Evolutionary conservation across 345 rosid genomes (phyloP).

Genomic region (Luvunga scandens): DNA sequence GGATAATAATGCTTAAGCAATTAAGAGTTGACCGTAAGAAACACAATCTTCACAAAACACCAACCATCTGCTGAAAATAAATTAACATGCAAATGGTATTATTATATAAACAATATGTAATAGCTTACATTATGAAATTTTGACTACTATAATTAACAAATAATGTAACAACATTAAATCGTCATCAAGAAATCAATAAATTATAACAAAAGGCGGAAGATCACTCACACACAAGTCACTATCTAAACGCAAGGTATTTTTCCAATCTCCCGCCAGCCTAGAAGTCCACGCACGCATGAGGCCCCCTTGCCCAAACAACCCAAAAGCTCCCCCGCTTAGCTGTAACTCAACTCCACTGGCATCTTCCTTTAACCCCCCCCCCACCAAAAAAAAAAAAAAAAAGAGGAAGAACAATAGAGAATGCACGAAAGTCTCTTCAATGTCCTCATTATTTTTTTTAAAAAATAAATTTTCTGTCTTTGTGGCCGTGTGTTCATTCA

Average conservation of each 20-base stretch:
- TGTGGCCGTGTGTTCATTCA: background rate
- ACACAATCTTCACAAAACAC: background rate
- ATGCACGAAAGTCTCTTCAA: background rate
- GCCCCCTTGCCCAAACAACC: conserved; percentile 13
- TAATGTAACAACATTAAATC: background rate
- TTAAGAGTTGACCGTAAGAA: background rate
- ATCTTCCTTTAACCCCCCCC: background rate
- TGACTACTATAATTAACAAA: background rate
- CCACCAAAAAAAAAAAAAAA: background rate
- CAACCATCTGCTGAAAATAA: background rate
- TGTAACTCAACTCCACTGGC: conserved; percentile 31
- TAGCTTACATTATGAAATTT: conserved; percentile 5
- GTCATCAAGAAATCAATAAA: conserved; percentile 15
- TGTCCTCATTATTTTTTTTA: background rate
- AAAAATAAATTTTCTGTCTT: background rate
- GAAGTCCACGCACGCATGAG: conserved; percentile 13
- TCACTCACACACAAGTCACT: conserved; percentile 24
- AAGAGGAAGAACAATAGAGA: background rate
- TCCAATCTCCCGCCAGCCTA: conserved; percentile 20
- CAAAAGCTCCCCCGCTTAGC: conserved; percentile 49
- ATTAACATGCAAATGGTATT: background rate
- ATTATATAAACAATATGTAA: too few relatives aligned
- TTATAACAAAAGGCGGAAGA: background rate
- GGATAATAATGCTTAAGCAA: background rate
- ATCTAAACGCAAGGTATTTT: conserved; percentile 24